Evolutionary conservation across 345 rosid genomes (phyloP), one percentile per base, ranked within the genome.

Genomic region (Salix viminalis): DNA sequence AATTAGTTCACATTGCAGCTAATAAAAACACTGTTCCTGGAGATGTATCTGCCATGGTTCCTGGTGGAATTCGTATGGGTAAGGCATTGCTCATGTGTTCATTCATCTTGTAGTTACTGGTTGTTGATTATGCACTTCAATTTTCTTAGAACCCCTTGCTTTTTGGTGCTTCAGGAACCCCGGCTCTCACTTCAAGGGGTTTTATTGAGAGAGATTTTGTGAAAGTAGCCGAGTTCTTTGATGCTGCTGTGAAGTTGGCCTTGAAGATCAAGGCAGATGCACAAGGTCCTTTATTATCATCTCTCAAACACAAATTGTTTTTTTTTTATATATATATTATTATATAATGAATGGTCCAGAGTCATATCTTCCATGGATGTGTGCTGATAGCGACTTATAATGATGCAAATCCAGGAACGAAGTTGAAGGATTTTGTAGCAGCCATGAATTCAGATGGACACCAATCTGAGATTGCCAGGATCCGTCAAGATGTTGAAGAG

Each of bases 11-110:
- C 76, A 92, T 95, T 48, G 97, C 99, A 34, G 95, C 99, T 69
- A 94, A 92, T 83, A 91, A 95, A 69, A 95, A 95, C 86, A 92
- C 97, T 28, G 99, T 95, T 76, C 97, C 99, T 3, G 97, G 97
- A n/a, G 97, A 95, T 88, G 96, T 95, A 74, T 95, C 97, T 32
- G 97, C 97, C 79, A 91, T 92, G 96, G 97, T 92, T 86, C 99
- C 97, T 69, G 99, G 97, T 82, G 97, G 98, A 72, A 89, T 94
- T 79, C 91, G 95, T 37, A 92, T 94, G 98, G 98, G 97, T 94
- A 90, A 54, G 85, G 60, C 60, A 34, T 39, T 76, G 28, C 30
- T 44, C 46, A 66, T 62, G 69, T 62, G 24, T 70, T 73, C 46
- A 62, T 70, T 71, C 52, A 62, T 70, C 30, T 26, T 76, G 41